Conservation (phyloP, 225 moss, liverwort and hornwort species). For the Polytrichum commune region DNA sequence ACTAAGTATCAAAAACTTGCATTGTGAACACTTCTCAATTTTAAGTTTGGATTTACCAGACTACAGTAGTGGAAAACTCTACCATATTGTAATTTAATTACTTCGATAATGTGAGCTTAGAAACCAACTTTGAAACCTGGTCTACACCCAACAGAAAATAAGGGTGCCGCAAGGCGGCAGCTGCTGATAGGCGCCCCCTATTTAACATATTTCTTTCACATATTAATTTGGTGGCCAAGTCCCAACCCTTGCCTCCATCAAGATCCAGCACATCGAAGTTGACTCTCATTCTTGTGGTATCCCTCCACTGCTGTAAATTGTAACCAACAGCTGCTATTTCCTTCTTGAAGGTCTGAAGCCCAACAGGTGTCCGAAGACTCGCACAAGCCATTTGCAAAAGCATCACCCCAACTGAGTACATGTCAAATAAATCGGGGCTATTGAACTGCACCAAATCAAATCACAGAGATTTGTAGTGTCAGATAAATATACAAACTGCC, state of each 20-base stretch:
- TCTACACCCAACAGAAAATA: slow-evolving; percentile 81
- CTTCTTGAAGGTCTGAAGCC: slow-evolving; percentile 74
- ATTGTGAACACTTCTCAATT: no score
- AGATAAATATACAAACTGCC: no score
- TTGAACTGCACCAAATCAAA: slow-evolving; percentile 38
- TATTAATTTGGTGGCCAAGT: slow-evolving; percentile 76
- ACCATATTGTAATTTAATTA: slow-evolving; percentile 12
- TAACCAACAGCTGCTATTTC: slow-evolving; percentile 71
- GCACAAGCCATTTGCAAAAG: slow-evolving; percentile 72
- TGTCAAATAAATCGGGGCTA: slow-evolving; percentile 91
- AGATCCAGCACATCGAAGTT: slow-evolving; percentile 75
- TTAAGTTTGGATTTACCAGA: no score
- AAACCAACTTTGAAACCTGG: slow-evolving; percentile 63
- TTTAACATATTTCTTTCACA: slow-evolving; percentile 57
- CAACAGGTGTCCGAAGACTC: slow-evolving; percentile 64
- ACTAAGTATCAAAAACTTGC: no score
- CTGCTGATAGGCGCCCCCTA: slow-evolving; percentile 73
- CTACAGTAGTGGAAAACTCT: no score
- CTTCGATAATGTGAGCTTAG: slow-evolving; percentile 58
- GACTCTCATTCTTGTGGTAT: slow-evolving; percentile 55
- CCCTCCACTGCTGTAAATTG: slow-evolving; percentile 64
- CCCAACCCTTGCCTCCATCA: slow-evolving; percentile 90
- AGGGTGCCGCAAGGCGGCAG: slow-evolving; percentile 72
- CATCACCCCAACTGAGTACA: slow-evolving; percentile 85
- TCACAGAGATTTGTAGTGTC: no score